Evolutionary conservation across 371 early-diverging fungal genomes (phyloP).

Genomic region (Mortierella polycephala): DNA sequence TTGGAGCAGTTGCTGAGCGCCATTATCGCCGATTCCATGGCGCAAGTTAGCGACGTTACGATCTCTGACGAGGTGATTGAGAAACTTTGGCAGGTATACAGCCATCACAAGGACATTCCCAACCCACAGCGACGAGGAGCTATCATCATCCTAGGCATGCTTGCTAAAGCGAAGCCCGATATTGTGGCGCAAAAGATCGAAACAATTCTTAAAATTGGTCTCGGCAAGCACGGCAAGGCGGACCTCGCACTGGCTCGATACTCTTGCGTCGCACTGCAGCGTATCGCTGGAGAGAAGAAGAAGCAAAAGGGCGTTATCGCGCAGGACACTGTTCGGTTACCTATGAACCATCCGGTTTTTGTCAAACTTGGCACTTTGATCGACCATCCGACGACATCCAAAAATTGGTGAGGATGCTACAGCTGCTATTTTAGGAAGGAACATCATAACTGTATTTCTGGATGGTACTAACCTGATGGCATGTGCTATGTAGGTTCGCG

Average conservation of each 20-base stretch:
- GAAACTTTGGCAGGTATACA: conserved; percentile 90
- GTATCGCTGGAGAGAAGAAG: conserved; percentile 64
- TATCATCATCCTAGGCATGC: conserved; percentile 90
- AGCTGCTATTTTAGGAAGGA: too few relatives aligned
- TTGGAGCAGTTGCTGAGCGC: conserved; percentile 88
- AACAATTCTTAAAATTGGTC: conserved; percentile 82
- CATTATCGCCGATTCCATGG: conserved; percentile 68
- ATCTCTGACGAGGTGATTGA: conserved; percentile 78
- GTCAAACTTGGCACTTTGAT: conserved; percentile 69
- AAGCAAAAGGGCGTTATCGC: conserved; percentile 54
- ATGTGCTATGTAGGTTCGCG: conserved; percentile 72
- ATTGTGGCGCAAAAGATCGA: conserved; percentile 87
- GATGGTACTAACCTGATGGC: not conserved
- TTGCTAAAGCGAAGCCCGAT: conserved; percentile 84
- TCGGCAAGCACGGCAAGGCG: conserved; percentile 84
- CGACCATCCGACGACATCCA: conserved; percentile 65
- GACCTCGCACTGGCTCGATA: conserved; percentile 87
- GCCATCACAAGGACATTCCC: conserved; percentile 76
- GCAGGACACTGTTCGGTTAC: conserved; percentile 74
- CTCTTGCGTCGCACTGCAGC: conserved; percentile 91
- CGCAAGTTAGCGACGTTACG: conserved; percentile 47
- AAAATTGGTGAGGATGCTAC: conserved; percentile 69
- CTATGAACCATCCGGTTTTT: conserved; percentile 81
- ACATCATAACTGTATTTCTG: not conserved
- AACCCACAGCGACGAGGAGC: conserved; percentile 88